phyloP scores from a whole-genome alignment of 1,284 basidiomycete genomes.

The Ganoderma boninense region DNA sequence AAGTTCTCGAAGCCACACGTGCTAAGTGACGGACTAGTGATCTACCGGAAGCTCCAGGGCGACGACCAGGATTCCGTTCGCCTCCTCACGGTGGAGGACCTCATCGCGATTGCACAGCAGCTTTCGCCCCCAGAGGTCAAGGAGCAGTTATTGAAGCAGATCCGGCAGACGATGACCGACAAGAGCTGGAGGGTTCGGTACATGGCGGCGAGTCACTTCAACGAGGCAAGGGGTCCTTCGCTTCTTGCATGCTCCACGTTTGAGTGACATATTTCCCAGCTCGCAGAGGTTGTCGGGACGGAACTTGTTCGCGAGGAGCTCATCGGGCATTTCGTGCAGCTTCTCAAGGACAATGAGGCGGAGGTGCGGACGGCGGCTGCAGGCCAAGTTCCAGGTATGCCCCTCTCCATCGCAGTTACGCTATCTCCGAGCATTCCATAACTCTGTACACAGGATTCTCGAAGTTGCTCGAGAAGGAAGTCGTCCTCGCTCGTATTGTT shows the following conservation, averaged over 20 bases:
- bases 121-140: constrained; percentile 90
- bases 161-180: constrained; percentile 89
- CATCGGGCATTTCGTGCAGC: constrained; percentile 91
- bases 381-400: constrained; percentile 93
- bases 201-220: constrained; percentile 99
- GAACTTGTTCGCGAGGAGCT: constrained; percentile 96
- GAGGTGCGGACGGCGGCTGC: constrained; percentile 98
- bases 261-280: constrained; percentile 50
- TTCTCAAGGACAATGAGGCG: constrained; percentile 98
- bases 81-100: constrained; percentile 93
- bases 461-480: constrained; percentile 93
- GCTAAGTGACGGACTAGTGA: constrained; percentile 87
- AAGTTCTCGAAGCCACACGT: constrained; percentile 83
- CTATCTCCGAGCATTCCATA: constrained; percentile 8
- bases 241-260: constrained; percentile 1
- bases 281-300: constrained; percentile 91
- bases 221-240: constrained; percentile 68
- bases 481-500: constrained; percentile 92
- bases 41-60: constrained; percentile 93
- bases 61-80: constrained; percentile 99
- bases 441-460: constrained; percentile 83
- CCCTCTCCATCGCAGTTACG: constrained; percentile 2
- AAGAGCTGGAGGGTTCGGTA: constrained; percentile 99
- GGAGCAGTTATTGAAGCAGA: constrained; percentile 88
- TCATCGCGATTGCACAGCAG: constrained; percentile 92